phyloP scores from a whole-genome alignment of 208 protist genomes.

The Acanthamoeba culbertsoni region DNA sequence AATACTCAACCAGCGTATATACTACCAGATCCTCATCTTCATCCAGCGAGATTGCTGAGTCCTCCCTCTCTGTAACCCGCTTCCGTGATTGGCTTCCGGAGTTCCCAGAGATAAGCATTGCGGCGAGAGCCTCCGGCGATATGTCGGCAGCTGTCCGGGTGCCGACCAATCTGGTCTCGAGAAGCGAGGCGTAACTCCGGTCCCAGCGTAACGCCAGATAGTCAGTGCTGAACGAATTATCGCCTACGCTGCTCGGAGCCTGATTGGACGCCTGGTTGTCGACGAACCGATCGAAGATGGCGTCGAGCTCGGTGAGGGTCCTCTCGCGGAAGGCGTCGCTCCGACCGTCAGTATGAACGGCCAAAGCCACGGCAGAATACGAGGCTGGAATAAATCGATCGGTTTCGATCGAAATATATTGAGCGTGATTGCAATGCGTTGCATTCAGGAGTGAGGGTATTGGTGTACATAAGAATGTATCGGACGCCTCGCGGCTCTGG shows the following conservation, averaged over 20 bases:
- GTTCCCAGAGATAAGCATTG: not conserved
- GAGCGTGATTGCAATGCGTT: too few species aligned
- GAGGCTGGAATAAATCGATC: too few species aligned
- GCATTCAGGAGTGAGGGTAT: too few species aligned
- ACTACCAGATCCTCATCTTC: not conserved
- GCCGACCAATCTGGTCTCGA: not conserved
- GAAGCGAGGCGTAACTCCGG: not conserved
- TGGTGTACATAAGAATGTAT: not conserved
- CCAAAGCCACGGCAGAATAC: too few species aligned
- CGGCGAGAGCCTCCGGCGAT: not conserved
- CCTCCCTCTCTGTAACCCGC: not conserved
- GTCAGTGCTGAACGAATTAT: not conserved
- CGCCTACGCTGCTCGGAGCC: too few species aligned
- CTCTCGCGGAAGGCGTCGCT: too few species aligned
- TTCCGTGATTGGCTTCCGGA: not conserved
- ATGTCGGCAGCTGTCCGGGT: not conserved
- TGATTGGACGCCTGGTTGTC: too few species aligned
- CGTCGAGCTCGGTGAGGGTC: too few species aligned
- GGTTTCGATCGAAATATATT: too few species aligned
- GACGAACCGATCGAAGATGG: too few species aligned
- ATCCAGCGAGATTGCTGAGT: not conserved
- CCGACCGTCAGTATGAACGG: too few species aligned
- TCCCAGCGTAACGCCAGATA: not conserved
- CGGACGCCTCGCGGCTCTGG: not conserved
- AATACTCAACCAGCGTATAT: not conserved